Base-by-base conservation (phyloP, 371 early-diverging fungal genomes). In the Umbelopsis sp. region DNA sequence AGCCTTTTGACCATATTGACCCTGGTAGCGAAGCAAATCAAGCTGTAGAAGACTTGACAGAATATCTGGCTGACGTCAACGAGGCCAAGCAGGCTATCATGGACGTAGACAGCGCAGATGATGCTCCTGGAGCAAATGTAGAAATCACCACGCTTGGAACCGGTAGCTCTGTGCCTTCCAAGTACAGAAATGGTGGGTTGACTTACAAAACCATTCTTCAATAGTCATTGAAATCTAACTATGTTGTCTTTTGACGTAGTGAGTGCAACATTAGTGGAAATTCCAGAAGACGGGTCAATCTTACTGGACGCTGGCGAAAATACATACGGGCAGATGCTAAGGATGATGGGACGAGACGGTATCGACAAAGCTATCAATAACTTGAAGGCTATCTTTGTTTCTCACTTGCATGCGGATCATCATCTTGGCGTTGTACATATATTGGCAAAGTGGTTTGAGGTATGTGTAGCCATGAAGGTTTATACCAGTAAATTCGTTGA, bases 341-440 rank as follows among this genome's bases (percentile, higher is more conserved):
- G 99, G 32, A 82, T 86, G 44, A 91, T 94, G 72, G 97, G 84
- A 52, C 48, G 44, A 7, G 76, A 75, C 4, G 44, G 52, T 18
- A 25, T 85, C 0, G 78, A 85, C 32, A 76, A 81, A 18, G 83
- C 80, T 25, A 69, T 89, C 24, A 76, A 71, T n/a, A 64, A 70
- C 8, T 66, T 99, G 44, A 84, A 82, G 63, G 78, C 92, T 20
- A 83, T 99, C n/a, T 97, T 96, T 76, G 85, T 99, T 9, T 96
- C 96, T 29, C 99, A 99, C 81, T 82, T 98, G 76, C 99, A 99
- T 80, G 99, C 99, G 35, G 99, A 99, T 79, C 99, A 99, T 77
- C 96, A 98, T 74, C 80, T 99, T 38, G 99, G 99, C n/a, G 81
- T 91, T 10, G 78, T 93, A 14, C 81, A 86, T 37, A 66, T 98